Evolutionary conservation across 2,329 filamentous ascomycete species (phyloP), one percentile per base, ranked within the genome.

Genomic region (Harringtonia aguacate): DNA sequence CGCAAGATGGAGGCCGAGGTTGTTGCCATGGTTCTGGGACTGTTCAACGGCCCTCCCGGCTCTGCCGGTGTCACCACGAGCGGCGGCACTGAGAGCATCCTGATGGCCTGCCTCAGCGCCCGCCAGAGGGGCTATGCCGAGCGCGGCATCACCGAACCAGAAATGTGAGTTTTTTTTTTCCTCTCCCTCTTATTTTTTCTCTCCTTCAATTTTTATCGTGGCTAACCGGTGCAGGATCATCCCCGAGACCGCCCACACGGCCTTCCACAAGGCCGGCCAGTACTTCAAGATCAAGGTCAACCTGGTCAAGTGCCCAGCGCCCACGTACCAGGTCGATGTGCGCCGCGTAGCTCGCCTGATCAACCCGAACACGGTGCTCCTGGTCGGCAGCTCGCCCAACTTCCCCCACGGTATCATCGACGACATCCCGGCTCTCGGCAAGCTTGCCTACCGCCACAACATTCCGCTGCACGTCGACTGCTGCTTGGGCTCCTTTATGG

Each of bases 1-100:
- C 75, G 92, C 56, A 98, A 98, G 76, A 98, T 98, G 92, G 92
- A 98, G 69, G 90, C 92, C 36, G 92, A 98, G 68, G 72, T 98
- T 49, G 92, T 98, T 42, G 84, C 89, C 52, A 98, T 98, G 90
- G 88, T 94, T 27, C 69, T 94, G 48, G 76, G 77, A 36, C 68
- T 98, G 61, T 98, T 95, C 70, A 86, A 94, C 62, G 88, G 84
- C 9, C 92, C 92, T 4, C 69, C 79, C n/a, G 82, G 79, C 45
- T 86, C 81, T 27, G 89, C 86, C 6, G 92, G 92, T 50, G 87
- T 92, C 10, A 88, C 86, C 15, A 97, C 92, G 2, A 86, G 84
- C 49, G 92, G 92, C 50, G 92, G 92, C 39, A 95, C 92, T 0
- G 92, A 98, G 65, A 94, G 87, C 47, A 98, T 98, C 56, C 70